A percentile compares a stretch with the other conserved stretches of the same genome.
phyloP scores from a whole-genome alignment of 345 rosid genomes.

The Pistacia integerrima region DNA sequence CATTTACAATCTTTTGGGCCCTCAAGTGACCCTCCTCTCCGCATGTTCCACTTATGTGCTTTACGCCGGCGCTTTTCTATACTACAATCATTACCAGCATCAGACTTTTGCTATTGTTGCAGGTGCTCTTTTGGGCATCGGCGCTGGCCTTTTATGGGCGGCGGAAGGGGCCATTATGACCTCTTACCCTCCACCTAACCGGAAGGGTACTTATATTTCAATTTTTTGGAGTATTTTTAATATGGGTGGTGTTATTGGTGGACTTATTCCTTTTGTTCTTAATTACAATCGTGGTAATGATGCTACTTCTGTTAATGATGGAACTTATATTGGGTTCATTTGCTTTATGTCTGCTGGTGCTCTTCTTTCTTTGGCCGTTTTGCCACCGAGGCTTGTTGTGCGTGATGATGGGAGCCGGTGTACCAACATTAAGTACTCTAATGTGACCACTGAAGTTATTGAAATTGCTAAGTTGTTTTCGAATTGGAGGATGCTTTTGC shows the following conservation, averaged over 20 bases:
- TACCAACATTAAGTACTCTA: conserved; percentile 52
- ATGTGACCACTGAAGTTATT: conserved; percentile 37
- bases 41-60: conserved; percentile 81
- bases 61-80: conserved; percentile 68
- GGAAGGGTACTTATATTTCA: conserved; percentile 83
- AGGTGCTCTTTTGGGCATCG: conserved; percentile 75
- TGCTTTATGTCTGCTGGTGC: conserved; percentile 73
- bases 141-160: conserved; percentile 95
- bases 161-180: conserved; percentile 96
- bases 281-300: conserved; percentile 59
- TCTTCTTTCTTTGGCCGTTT: conserved; percentile 50
- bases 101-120: conserved; percentile 61
- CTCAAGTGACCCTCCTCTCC: conserved; percentile 63
- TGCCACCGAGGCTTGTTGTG: conserved; percentile 53
- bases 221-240: conserved; percentile 77
- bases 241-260: conserved; percentile 78
- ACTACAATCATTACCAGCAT: conserved; percentile 60
- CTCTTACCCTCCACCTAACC: conserved; percentile 75
- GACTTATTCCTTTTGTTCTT: conserved; percentile 58
- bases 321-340: conserved; percentile 75
- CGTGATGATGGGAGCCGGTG: conserved; percentile 66
- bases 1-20: conserved; percentile 62
- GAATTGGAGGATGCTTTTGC: conserved; percentile 72
- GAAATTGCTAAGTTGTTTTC: conserved; percentile 50
- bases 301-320: conserved; percentile 67